phyloP scores from a whole-genome alignment of 1,284 basidiomycete species.

The Sporisorium graminicola region DNA sequence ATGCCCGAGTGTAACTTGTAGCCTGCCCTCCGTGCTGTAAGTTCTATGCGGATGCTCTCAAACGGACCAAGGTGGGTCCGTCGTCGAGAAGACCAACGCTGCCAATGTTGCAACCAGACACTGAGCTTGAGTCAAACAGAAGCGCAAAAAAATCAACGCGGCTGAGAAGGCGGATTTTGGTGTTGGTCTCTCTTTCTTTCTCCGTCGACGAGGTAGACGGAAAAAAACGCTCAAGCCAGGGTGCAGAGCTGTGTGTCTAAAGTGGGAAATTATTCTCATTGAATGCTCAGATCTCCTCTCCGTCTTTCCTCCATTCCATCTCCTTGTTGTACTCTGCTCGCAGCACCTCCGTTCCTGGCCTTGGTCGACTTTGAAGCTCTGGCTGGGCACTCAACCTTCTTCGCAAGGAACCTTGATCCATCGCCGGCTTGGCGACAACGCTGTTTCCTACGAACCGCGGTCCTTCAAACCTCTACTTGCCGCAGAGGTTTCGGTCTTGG shows the following conservation, averaged over 20 bases:
- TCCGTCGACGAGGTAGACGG: background rate
- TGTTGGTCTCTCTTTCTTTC: too few relatives aligned
- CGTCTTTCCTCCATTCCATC: background rate
- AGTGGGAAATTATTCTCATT: background rate
- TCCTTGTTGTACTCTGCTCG: background rate
- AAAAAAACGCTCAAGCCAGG: constrained; percentile 17
- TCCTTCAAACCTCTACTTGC: background rate
- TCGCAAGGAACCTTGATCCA: background rate
- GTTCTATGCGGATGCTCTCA: background rate
- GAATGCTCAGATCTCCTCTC: background rate
- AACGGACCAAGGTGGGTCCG: background rate
- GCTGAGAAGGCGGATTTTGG: background rate
- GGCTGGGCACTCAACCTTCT: background rate
- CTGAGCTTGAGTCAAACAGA: background rate
- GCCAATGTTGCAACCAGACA: constrained; percentile 2
- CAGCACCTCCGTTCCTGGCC: background rate
- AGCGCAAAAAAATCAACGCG: background rate
- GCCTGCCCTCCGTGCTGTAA: background rate
- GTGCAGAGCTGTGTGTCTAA: background rate
- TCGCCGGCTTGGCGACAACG: background rate
- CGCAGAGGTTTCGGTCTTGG: background rate
- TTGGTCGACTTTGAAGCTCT: background rate
- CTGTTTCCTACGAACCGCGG: background rate
- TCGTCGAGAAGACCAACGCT: background rate
- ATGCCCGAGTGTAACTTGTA: background rate